Base-by-base conservation (phyloP, 371 early-diverging fungal species). In the Mortierella sp. region DNA sequence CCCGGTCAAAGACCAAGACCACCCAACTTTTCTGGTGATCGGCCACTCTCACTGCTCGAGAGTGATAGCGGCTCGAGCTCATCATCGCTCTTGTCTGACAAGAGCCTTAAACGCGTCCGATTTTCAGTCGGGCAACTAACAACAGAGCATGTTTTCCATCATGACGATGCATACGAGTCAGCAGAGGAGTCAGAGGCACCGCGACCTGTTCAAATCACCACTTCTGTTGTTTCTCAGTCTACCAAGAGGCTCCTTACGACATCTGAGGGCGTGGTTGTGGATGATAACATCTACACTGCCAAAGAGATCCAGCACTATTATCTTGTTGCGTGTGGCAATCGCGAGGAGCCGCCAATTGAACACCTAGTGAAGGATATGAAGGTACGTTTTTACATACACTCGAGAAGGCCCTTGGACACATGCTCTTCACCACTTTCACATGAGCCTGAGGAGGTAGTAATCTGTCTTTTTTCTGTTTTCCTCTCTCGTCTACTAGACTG, bases 121-220 rank as follows among this genome's bases (percentile, higher is more conserved):
- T 90, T 90, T 67, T 86, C 90, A 1, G 87, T 88, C 1, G 77
- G 74, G 44, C 70, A 85, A 52, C 68, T 90, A 58, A 85, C 86
- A 0, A 86, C 85, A 12, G 90, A 90, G 68, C 87, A 86, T 67
- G 60, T 80, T 30, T 80, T 74, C 52, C 66, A 82, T 47, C 63
- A 72, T 18, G 80, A 80, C 51, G 82, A 82, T 43, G 80, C 74
- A 25, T 82, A 82, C 46, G 82, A 80, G 46, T 80, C 75, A 16
- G 74, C 60, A 25, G 82, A 80, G 43, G 79, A 74, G 60, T 29
- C 64, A 0, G 81, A 80, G 21, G 56, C 57, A 25, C 51, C 26
- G 29, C 44, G 52, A 19, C n/a, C 19, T 12, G 63, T 16, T 23
- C 61, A 58, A 30, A 58, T 53, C 47, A 51, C 65, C n/a, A 48